phyloP scores from a whole-genome alignment of 2,329 filamentous ascomycete genomes.

The Chaetothyriales sp. region DNA sequence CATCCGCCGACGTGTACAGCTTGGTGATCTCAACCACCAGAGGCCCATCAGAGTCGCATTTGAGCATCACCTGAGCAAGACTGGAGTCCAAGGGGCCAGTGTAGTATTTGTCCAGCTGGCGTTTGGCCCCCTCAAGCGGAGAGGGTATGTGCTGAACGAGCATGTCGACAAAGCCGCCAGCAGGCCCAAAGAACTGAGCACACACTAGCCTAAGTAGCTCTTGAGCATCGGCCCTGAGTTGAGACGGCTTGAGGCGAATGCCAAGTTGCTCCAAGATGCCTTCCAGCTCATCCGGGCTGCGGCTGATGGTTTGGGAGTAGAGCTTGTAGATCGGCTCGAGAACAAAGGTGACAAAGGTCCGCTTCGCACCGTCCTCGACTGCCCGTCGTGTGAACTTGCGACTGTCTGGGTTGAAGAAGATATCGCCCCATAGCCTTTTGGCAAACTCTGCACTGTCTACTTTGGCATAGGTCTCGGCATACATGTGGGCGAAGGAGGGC shows the following conservation, averaged over 20 bases:
- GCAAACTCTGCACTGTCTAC: slow-evolving; percentile 74
- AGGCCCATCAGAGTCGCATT: slow-evolving; percentile 78
- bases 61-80: slow-evolving; percentile 61
- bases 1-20: slow-evolving; percentile 76
- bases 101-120: slow-evolving; percentile 72
- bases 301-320: slow-evolving; percentile 85
- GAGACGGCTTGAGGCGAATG: slow-evolving; percentile 77
- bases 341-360: slow-evolving; percentile 87
- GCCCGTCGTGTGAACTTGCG: slow-evolving; percentile 83
- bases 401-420: slow-evolving; percentile 85
- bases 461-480: slow-evolving; percentile 70
- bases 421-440: slow-evolving; percentile 79
- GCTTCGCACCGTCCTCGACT: slow-evolving; percentile 61
- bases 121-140: slow-evolving; percentile 60
- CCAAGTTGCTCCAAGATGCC: slow-evolving; percentile 63
- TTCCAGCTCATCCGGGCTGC: slow-evolving; percentile 71
- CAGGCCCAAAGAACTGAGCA: slow-evolving; percentile 85
- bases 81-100: slow-evolving; percentile 77
- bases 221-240: slow-evolving; percentile 80
- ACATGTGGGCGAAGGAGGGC: slow-evolving; percentile 90
- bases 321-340: slow-evolving; percentile 96
- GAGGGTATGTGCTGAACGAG: slow-evolving; percentile 78
- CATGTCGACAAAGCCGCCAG: slow-evolving; percentile 91
- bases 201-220: slow-evolving; percentile 79
- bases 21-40: slow-evolving; percentile 88